phyloP scores from a whole-genome alignment of 1,284 basidiomycete species.

The Boletus albobrunnescens region DNA sequence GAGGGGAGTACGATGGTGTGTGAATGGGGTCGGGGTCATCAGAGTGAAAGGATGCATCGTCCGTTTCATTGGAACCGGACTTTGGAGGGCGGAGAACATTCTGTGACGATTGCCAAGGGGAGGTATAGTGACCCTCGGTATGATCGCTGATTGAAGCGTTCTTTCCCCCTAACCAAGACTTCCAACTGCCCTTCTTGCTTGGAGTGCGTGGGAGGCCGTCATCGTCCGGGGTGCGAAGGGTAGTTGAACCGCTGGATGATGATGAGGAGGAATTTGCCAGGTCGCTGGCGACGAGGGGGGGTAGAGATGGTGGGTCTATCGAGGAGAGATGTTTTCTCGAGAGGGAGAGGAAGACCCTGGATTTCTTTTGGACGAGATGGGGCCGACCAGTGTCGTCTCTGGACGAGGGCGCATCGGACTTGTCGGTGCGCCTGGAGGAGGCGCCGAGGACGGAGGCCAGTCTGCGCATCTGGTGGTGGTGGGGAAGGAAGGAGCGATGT shows the following conservation, averaged over 20 bases:
- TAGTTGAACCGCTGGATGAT: constrained; percentile 57
- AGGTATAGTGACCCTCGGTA: constrained; percentile 15
- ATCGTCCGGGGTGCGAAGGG: constrained; percentile 59
- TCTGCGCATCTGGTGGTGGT: constrained; percentile 44
- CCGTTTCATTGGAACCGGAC: constrained; percentile 21
- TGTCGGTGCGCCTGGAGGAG: constrained; percentile 47
- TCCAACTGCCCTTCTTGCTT: constrained; percentile 46
- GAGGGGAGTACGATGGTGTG: constrained; percentile 5
- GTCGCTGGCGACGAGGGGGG: constrained; percentile 24
- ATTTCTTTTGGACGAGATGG: constrained; percentile 19
- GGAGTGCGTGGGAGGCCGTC: constrained; percentile 42
- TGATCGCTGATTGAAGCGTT: constrained; percentile 29
- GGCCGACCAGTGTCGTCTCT: constrained; percentile 16
- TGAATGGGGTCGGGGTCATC: constrained; percentile 25
- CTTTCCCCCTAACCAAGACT: constrained; percentile 47
- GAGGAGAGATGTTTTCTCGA: constrained; percentile 27
- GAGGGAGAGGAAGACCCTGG: constrained; percentile 26
- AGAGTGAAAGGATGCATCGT: constrained; percentile 23
- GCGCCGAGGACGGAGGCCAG: constrained; percentile 49
- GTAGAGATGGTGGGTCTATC: constrained; percentile 12
- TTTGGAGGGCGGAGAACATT: constrained; percentile 13
- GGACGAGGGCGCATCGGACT: constrained; percentile 31
- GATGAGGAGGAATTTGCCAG: constrained; percentile 46
- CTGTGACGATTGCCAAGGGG: constrained; percentile 17
- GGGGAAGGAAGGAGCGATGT: constrained; percentile 17